Percentiles rank a stretch among this genome's conserved stretches.
Conservation (phyloP, 345 rosid genomes). For the Odontarrhena argentea region DNA sequence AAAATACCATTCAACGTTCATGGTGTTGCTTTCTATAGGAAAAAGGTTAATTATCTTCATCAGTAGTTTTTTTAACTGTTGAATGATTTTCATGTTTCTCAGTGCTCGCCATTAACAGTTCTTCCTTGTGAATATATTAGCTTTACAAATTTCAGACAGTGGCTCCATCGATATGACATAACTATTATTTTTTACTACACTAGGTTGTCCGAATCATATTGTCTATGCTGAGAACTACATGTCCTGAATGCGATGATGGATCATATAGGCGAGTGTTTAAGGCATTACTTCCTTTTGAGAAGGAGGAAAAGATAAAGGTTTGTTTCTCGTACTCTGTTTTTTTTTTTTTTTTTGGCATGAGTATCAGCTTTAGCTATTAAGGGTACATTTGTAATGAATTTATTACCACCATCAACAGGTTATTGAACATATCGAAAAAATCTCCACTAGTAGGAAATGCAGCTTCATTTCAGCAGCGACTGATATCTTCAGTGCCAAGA, state of each 20-base stretch:
- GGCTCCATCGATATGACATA: constrained; percentile 10
- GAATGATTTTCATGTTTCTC: constrained; percentile 11
- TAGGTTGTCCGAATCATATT: constrained; percentile 79
- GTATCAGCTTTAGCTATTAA: constrained; percentile 18
- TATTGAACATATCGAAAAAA: constrained; percentile 77
- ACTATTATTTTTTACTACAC: constrained; percentile 8
- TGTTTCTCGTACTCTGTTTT: constrained; percentile 1
- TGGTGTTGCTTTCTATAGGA: constrained; percentile 92
- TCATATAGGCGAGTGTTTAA: constrained; percentile 84
- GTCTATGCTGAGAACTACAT: constrained; percentile 79
- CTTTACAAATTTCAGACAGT: constrained; percentile 18
- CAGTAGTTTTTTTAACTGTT: constrained; percentile 1
- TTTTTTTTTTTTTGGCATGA: constrained; percentile 24
- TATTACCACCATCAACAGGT: constrained; percentile 45
- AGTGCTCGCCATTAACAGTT: constrained; percentile 6
- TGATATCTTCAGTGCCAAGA: constrained; percentile 85
- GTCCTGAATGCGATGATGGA: constrained; percentile 74
- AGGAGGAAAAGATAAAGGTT: constrained; percentile 88
- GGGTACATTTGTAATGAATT: constrained; percentile 8
- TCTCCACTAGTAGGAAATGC: constrained; percentile 65
- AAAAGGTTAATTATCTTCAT: constrained; percentile 60
- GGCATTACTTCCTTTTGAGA: constrained; percentile 81
- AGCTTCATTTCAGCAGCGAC: constrained; percentile 76
- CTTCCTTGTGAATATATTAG: background rate
- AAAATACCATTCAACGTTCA: constrained; percentile 91